Evolutionary conservation across 2,329 filamentous ascomycete genomes (phyloP).

Genomic region (Hypoxylon sp.): DNA sequence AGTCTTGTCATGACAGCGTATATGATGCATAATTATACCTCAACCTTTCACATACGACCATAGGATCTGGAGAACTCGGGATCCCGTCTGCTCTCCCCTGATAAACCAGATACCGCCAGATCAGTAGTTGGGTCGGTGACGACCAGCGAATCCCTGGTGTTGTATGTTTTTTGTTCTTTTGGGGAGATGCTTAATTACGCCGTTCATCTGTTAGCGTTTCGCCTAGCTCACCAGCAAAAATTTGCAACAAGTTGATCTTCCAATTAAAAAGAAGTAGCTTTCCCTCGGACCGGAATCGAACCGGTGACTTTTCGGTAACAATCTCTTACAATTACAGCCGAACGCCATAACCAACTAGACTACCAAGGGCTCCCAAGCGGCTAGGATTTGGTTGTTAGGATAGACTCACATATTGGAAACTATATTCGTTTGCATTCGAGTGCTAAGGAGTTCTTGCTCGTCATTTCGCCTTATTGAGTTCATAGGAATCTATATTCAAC

Average conservation of each 20-base stretch:
- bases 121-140: slow-evolving; percentile 27
- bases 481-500: too few relatives aligned
- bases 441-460: too few relatives aligned
- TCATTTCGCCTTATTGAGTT: too few relatives aligned
- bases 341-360: slow-evolving; percentile 41
- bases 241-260: not conserved
- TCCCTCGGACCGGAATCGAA: slow-evolving; percentile 41
- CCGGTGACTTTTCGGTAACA: slow-evolving; percentile 40
- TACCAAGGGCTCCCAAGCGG: slow-evolving; percentile 11
- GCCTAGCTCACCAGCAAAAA: not conserved
- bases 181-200: not conserved
- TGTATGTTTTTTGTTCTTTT: slow-evolving; percentile 12
- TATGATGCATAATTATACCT: not conserved
- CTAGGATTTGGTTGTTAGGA: too few relatives aligned
- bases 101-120: slow-evolving; percentile 22
- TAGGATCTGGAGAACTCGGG: slow-evolving; percentile 22
- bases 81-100: slow-evolving; percentile 25
- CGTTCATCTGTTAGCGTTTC: not conserved
- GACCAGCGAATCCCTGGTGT: slow-evolving; percentile 23
- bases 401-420: too few relatives aligned
- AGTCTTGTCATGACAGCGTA: not conserved
- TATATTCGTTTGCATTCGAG: too few relatives aligned
- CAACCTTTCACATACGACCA: slow-evolving; percentile 19
- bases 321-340: slow-evolving; percentile 36
- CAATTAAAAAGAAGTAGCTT: slow-evolving; percentile 16